Percentiles rank a stretch among this genome's conserved stretches.
These are phyloP conservation scores for Saccharomyces hybrid DNA, from an alignment of 1,139 yeast species.

Conservation along the genomic window DNA sequence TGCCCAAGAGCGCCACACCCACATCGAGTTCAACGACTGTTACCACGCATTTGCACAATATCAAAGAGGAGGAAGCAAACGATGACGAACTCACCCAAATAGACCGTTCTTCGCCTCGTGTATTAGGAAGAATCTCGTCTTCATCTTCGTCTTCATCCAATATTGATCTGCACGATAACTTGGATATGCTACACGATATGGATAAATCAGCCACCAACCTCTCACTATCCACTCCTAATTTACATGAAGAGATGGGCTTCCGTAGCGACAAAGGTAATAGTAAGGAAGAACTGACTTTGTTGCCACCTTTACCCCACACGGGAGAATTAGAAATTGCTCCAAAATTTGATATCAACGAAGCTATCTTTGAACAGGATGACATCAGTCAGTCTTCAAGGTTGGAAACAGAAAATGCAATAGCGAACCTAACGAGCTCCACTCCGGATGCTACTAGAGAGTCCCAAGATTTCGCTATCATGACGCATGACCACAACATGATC, in stretches of 20 bases:
- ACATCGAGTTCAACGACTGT: slow-evolving; percentile 1
- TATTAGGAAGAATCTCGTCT: neutral
- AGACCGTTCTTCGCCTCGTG: slow-evolving; percentile 1
- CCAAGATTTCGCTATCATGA: neutral
- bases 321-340: slow-evolving; percentile 7
- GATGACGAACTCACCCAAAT: slow-evolving; percentile 10
- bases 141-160: neutral
- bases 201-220: neutral
- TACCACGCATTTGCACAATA: slow-evolving; percentile 17
- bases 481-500: neutral
- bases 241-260: neutral
- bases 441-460: neutral
- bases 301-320: slow-evolving; percentile 28
- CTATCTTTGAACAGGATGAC: slow-evolving; percentile 2
- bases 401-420: neutral
- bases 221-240: neutral
- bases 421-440: neutral
- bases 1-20: neutral
- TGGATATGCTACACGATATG: neutral
- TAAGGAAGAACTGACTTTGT: slow-evolving; percentile 19
- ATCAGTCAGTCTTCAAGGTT: neutral
- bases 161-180: neutral
- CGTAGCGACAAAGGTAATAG: slow-evolving; percentile 5
- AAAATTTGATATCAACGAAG: slow-evolving; percentile 4
- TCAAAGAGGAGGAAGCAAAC: slow-evolving; percentile 22